These are phyloP conservation scores for Boletus rubropictus DNA, from an alignment of 768 basidiomycete species.

Conservation along the genomic window DNA sequence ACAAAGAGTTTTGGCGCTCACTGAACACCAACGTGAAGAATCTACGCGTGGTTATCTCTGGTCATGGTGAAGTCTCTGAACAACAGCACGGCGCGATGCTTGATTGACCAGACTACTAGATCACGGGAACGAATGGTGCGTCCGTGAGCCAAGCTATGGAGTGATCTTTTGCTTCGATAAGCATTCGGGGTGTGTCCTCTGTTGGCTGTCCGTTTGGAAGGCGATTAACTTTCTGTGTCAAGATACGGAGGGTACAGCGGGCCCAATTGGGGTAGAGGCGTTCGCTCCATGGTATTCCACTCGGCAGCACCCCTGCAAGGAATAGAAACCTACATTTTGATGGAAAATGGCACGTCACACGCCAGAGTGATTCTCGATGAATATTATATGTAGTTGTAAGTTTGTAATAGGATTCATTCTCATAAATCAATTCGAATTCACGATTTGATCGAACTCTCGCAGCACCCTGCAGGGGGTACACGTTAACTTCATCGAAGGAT, in stretches of 20 bases:
- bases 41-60: slow-evolving; percentile 61
- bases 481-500: too few relatives aligned
- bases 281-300: slow-evolving; percentile 56
- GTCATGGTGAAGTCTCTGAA: slow-evolving; percentile 48
- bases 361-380: slow-evolving; percentile 49
- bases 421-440: background rate
- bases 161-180: slow-evolving; percentile 73
- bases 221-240: background rate
- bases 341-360: slow-evolving; percentile 53
- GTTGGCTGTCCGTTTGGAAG: background rate
- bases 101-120: slow-evolving; percentile 35
- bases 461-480: background rate
- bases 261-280: slow-evolving; percentile 56
- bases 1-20: slow-evolving; percentile 58
- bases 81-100: background rate
- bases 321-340: slow-evolving; percentile 59
- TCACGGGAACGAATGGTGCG: slow-evolving; percentile 79
- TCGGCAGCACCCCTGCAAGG: slow-evolving; percentile 41
- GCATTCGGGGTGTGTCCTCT: slow-evolving; percentile 54
- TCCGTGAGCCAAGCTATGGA: slow-evolving; percentile 53
- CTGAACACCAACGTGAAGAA: slow-evolving; percentile 56
- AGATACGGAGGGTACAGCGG: slow-evolving; percentile 62
- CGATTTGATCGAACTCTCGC: background rate
- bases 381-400: slow-evolving; percentile 26
- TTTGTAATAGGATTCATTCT: background rate